These are phyloP conservation scores for Leishmania amazonensis DNA, from an alignment of 208 protist genomes.

Conservation along the genomic window DNA sequence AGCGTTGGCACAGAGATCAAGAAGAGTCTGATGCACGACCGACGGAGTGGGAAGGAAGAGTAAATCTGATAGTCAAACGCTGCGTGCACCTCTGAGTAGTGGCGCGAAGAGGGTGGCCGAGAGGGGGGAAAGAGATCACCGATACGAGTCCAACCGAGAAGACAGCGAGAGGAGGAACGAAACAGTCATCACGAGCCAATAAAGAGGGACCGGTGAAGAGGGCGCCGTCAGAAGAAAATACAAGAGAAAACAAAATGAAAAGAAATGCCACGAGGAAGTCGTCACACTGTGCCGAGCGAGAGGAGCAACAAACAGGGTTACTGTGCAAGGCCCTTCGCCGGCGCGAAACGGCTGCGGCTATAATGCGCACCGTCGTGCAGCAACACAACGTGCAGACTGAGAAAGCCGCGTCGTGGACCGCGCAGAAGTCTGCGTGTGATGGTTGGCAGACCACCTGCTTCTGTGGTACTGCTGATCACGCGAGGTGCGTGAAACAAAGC, in stretches of 20 bases:
- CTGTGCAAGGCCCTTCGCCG: not conserved
- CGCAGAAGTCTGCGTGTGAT: not conserved
- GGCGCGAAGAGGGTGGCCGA: not conserved
- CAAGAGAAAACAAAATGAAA: not conserved
- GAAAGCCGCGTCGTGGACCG: not conserved
- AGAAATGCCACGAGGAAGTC: not conserved
- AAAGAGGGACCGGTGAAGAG: not conserved
- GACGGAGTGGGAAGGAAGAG: not conserved
- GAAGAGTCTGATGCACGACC: not conserved
- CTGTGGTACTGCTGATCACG: not conserved
- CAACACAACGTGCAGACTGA: not conserved
- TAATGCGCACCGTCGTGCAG: not conserved
- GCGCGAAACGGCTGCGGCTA: not conserved
- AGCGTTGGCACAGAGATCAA: not conserved
- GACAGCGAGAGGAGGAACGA: not conserved
- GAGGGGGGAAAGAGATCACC: not conserved
- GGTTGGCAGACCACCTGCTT: not conserved
- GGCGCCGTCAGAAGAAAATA: not conserved
- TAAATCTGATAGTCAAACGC: not conserved
- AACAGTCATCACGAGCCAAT: not conserved
- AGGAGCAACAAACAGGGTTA: not conserved
- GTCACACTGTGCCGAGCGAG: not conserved
- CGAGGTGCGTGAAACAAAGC: not conserved
- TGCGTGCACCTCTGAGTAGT: not conserved
- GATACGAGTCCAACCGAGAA: not conserved